Conservation (phyloP, 257 asterid species). For the Solanum verrucosum region DNA sequence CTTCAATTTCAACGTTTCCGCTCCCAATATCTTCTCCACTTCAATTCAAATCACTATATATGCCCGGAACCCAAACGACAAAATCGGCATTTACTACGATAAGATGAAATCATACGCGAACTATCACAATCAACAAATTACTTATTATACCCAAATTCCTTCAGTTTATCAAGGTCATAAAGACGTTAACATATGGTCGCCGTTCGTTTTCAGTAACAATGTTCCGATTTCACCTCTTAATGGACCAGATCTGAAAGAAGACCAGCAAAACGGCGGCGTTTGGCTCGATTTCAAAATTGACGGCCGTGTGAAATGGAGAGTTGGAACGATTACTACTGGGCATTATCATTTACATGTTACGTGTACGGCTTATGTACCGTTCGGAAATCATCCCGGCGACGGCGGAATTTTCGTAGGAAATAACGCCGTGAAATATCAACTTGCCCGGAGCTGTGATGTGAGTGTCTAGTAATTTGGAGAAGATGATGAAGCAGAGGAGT, state of each 20-base stretch:
- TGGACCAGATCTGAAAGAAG: slow-evolving; percentile 46
- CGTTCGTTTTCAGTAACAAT: slow-evolving; percentile 45
- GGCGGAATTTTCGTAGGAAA: slow-evolving; percentile 41
- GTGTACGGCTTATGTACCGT: slow-evolving; percentile 58
- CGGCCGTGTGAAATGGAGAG: slow-evolving; percentile 78
- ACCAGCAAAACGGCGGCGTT: slow-evolving; percentile 51
- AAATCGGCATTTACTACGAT: slow-evolving; percentile 69
- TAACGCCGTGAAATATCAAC: slow-evolving; percentile 52
- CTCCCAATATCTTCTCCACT: slow-evolving; percentile 70
- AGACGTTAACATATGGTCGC: slow-evolving; percentile 77
- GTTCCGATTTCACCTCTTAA: slow-evolving; percentile 83
- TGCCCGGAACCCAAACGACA: slow-evolving; percentile 69
- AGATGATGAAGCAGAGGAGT: not conserved
- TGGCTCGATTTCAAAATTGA: slow-evolving; percentile 33
- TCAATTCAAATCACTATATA: slow-evolving; percentile 65
- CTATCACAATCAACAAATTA: slow-evolving; percentile 67
- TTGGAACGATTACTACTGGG: slow-evolving; percentile 50
- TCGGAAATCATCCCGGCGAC: slow-evolving; percentile 26
- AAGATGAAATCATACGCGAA: slow-evolving; percentile 41
- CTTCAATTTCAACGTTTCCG: slow-evolving; percentile 73
- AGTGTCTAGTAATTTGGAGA: slow-evolving; percentile 15
- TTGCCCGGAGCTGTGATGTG: slow-evolving; percentile 48
- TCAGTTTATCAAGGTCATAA: slow-evolving; percentile 86
- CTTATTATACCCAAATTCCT: slow-evolving; percentile 54
- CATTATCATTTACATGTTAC: slow-evolving; percentile 65